Evolutionary conservation across 2,329 filamentous ascomycete genomes (phyloP).

Genomic region (Anthostomella pinea): DNA sequence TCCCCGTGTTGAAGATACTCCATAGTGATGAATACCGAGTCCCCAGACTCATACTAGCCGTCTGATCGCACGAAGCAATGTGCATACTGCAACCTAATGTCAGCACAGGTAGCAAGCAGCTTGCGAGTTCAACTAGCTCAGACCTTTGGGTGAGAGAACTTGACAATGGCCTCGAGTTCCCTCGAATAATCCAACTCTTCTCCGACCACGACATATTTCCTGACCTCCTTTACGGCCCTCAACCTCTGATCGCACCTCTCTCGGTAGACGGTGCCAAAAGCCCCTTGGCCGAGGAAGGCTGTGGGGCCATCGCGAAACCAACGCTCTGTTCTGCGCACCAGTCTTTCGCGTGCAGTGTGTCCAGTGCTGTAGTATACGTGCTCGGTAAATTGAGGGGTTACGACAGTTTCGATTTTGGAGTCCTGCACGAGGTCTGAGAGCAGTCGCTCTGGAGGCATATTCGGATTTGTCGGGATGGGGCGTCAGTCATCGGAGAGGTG

Average conservation of each 20-base stretch:
- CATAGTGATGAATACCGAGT: slow-evolving; percentile 16
- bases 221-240: slow-evolving; percentile 15
- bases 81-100: too few species aligned
- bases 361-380: not conserved
- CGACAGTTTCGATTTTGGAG: not conserved
- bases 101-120: too few species aligned
- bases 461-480: not conserved
- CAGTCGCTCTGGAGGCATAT: not conserved
- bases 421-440: not conserved
- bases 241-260: not conserved
- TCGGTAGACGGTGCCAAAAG: not conserved
- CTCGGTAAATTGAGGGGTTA: not conserved
- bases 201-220: slow-evolving; percentile 1
- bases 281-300: not conserved
- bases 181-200: slow-evolving; percentile 9
- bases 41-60: slow-evolving; percentile 13
- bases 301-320: not conserved
- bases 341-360: not conserved
- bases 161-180: slow-evolving; percentile 16
- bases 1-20: slow-evolving; percentile 14
- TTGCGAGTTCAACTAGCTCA: not conserved
- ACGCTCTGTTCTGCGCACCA: not conserved
- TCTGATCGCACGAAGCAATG: slow-evolving; percentile 17
- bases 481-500: too few species aligned
- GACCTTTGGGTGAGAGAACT: slow-evolving; percentile 15